Conservation (phyloP, 2,329 filamentous ascomycete genomes). For the Bisporella sp. region DNA sequence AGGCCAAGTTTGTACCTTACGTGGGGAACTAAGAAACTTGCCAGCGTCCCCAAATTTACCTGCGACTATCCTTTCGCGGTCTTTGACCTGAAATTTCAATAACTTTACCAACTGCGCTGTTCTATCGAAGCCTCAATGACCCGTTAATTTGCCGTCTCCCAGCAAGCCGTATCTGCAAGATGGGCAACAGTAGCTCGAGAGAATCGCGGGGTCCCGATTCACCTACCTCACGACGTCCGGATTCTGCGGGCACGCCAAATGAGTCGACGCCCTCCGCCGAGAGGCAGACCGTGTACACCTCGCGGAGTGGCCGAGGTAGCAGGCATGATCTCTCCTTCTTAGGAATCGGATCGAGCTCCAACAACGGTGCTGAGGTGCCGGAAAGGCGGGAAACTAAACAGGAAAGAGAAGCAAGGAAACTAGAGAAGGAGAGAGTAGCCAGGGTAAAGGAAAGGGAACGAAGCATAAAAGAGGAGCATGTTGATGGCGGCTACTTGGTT, state of each 20-base stretch:
- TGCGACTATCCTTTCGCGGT: neutral
- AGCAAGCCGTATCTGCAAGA: constrained; percentile 21
- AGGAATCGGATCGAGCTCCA: constrained; percentile 20
- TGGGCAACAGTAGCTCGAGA: constrained; percentile 25
- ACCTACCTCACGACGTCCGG: constrained; percentile 13
- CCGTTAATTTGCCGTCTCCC: constrained; percentile 14
- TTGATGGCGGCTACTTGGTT: constrained; percentile 91
- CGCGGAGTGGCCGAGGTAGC: constrained; percentile 20
- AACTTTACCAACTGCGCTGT: neutral
- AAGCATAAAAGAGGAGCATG: constrained; percentile 84
- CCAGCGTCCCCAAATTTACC: neutral
- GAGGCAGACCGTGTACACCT: constrained; percentile 17
- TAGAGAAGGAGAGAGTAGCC: constrained; percentile 72
- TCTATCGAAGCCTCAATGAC: constrained; percentile 14
- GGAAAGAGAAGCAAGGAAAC: constrained; percentile 78
- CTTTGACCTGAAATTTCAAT: neutral
- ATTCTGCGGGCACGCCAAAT: constrained; percentile 13
- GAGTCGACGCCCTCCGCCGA: constrained; percentile 19
- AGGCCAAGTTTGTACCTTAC: neutral
- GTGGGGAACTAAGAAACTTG: neutral
- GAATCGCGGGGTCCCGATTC: constrained; percentile 23
- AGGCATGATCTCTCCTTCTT: constrained; percentile 26
- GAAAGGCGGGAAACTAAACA: constrained; percentile 78
- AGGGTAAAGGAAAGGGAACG: constrained; percentile 80
- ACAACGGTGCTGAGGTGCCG: constrained; percentile 17